Conservation (phyloP, 1,139 yeast genomes). For the Geotrichum europaeum region DNA sequence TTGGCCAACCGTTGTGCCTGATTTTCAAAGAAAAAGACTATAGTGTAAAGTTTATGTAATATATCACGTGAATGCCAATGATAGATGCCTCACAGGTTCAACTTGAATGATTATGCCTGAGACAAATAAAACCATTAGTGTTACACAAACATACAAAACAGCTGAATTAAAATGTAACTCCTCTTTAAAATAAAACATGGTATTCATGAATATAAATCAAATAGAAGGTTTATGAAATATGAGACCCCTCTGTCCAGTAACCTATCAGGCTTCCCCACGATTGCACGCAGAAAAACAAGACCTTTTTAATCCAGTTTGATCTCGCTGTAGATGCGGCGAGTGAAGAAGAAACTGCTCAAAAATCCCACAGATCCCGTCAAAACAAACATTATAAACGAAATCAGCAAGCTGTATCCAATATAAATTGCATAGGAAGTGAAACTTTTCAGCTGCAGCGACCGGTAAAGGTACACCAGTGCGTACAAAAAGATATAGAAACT, state of each 20-base stretch:
- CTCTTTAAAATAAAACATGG: too few relatives aligned
- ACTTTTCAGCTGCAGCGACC: conserved; percentile 62
- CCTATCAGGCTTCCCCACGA: neutral
- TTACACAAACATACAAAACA: too few relatives aligned
- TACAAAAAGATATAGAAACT: conserved; percentile 78
- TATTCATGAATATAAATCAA: neutral
- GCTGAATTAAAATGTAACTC: too few relatives aligned
- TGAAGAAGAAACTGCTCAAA: conserved; percentile 64
- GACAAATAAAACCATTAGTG: too few relatives aligned
- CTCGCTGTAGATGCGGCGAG: conserved; percentile 72
- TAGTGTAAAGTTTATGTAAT: neutral
- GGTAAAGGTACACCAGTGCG: conserved; percentile 50
- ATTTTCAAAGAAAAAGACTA: too few relatives aligned
- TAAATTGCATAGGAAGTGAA: conserved; percentile 71
- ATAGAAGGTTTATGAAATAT: neutral
- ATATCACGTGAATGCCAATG: neutral
- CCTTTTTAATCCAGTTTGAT: conserved; percentile 68
- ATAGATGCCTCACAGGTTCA: neutral
- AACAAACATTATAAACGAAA: conserved; percentile 66
- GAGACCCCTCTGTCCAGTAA: too few relatives aligned
- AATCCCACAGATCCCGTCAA: conserved; percentile 89
- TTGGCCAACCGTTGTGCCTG: neutral
- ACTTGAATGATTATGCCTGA: too few relatives aligned
- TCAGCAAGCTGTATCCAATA: conserved; percentile 72
- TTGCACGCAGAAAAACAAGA: neutral